Evolutionary conservation across 2,329 filamentous ascomycete species (phyloP).

Genomic region (Colletotrichum nymphaeae): DNA sequence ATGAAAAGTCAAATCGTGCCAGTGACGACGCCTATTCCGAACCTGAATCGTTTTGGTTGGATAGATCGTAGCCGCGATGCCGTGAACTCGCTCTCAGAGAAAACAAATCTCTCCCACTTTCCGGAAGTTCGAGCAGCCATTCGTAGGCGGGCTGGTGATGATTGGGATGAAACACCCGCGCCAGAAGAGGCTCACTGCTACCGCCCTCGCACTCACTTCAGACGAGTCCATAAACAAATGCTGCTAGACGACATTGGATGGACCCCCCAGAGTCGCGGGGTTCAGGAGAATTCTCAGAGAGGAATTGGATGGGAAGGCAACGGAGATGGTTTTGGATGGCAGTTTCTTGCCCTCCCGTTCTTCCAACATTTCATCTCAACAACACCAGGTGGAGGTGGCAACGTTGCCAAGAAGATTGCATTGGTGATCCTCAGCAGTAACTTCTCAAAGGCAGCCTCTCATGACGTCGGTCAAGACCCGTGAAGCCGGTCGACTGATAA

Average conservation of each 20-base stretch:
- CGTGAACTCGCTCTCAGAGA: not conserved
- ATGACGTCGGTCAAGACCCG: conserved; percentile 4
- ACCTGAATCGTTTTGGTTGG: not conserved
- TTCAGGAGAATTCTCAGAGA: conserved; percentile 7
- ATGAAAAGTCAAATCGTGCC: not conserved
- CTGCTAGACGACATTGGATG: conserved; percentile 30
- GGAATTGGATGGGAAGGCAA: not conserved
- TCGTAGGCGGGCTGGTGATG: not conserved
- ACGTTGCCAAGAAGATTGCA: conserved; percentile 6
- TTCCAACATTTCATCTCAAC: not conserved
- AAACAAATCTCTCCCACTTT: conserved; percentile 5
- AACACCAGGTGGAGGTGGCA: conserved; percentile 5
- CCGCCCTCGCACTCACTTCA: conserved; percentile 25
- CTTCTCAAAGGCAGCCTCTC: not conserved
- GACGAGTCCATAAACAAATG: conserved; percentile 13
- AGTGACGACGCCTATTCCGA: conserved; percentile 10
- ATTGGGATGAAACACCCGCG: conserved; percentile 24
- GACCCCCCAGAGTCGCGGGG: conserved; percentile 3
- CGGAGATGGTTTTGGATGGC: conserved; percentile 12
- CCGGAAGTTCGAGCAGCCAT: not conserved
- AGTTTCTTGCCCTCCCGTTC: not conserved
- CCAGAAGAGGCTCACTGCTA: conserved; percentile 4
- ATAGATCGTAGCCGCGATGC: not conserved
- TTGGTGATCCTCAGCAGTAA: not conserved
- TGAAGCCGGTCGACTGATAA: not conserved